Base-by-base conservation (phyloP, 2,329 filamentous ascomycete genomes). In the Exophiala calicioides region DNA sequence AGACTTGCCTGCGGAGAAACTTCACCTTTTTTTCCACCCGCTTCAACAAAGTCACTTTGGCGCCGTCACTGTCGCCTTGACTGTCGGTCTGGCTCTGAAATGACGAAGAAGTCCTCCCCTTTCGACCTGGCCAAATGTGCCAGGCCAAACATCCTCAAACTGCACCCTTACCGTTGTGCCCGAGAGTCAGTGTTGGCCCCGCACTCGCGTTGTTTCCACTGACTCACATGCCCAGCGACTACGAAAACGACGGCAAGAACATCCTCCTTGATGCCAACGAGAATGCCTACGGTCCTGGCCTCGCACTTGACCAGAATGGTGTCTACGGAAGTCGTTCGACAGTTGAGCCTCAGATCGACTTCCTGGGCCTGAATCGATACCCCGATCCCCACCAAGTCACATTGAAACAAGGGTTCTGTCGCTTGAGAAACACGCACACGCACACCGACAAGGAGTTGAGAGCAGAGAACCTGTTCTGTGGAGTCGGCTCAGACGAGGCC, bases 201-300 rank as follows among this genome's bases (percentile, higher is more conserved):
- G 29, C 42, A n/a, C 20, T 31, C 12, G 23, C 36, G 35, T n/a
- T 21, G 3, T 10, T 1, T 8, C 20, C 31, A 41, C 58, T 72
- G 57, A 64, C 58, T 62, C 56, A 66, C 54, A 55, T 60, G 39
- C 62, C 39, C 64, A 94, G 89, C 73, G 93, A 98, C 79, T 97
- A 98, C 80, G 96, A 98, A 74, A 91, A 98, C 67, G 87, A 98
- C 65, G 93, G 93, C 58, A 91, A 84, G 49, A 97, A 97, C 64
- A 83, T 97, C 61, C 84, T 98, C 41, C 86, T 98, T 57, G 93
- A 98, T 66, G 93, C 93, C 60, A 98, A 98, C 63, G 93, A 98
- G 73, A 98, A 98, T 64, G 90, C 93, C 50, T 96, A 86, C 62
- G 93, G 93, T 0, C 91, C 93, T 0, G 85, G 88, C 1, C 73